Evolutionary conservation across 2,329 filamentous ascomycete genomes (phyloP).

Genomic region (Penicillium vulpinum): DNA sequence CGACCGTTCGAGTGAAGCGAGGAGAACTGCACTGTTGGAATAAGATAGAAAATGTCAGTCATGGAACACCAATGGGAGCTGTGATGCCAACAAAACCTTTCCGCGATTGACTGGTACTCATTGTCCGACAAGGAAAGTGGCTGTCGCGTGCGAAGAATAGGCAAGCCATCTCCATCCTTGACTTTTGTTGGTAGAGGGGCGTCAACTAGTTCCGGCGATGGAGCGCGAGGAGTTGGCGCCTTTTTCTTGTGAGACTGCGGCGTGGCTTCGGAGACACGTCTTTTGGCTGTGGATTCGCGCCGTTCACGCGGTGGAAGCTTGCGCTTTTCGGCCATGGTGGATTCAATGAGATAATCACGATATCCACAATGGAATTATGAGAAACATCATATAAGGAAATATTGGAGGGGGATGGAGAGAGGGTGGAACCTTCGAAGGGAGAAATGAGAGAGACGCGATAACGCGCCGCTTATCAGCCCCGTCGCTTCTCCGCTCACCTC

Average conservation of each 20-base stretch:
- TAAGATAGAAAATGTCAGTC: conserved; percentile 18
- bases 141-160: conserved; percentile 55
- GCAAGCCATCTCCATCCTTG: conserved; percentile 55
- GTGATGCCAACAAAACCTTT: conserved; percentile 50
- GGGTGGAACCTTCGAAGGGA: conserved; percentile 10
- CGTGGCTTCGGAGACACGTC: conserved; percentile 43
- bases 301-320: conserved; percentile 45
- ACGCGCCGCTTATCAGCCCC: conserved; percentile 15
- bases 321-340: conserved; percentile 46
- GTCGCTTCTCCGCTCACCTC: conserved; percentile 10
- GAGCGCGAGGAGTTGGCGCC: conserved; percentile 33
- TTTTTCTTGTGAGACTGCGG: conserved; percentile 39
- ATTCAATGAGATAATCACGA: background rate
- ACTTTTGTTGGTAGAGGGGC: conserved; percentile 54
- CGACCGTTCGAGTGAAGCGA: conserved; percentile 59
- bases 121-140: conserved; percentile 47
- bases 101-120: conserved; percentile 61
- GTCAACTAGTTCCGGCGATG: conserved; percentile 35
- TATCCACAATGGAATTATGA: background rate
- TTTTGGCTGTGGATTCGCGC: conserved; percentile 46
- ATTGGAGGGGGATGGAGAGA: conserved; percentile 12
- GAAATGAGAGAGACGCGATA: conserved; percentile 24
- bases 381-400: background rate
- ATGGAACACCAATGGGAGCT: background rate
- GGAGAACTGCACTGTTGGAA: conserved; percentile 53